Conservation (phyloP, 805 yeast genomes). For the Yarrowia deformans region DNA sequence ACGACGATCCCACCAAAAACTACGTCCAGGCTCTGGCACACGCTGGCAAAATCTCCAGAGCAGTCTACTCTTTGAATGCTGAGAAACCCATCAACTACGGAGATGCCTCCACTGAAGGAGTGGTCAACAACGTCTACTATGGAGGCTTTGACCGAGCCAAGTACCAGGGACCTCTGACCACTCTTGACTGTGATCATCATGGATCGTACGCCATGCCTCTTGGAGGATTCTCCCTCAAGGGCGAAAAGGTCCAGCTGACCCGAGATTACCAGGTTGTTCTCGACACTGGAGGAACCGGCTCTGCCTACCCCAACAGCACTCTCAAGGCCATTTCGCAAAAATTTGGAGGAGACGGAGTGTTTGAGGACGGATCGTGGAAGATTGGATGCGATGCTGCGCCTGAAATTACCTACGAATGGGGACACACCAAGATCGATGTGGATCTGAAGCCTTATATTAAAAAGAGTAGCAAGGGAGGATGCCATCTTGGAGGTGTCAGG, state of each 20-base stretch:
- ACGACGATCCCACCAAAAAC: not conserved
- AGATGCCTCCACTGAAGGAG: not conserved
- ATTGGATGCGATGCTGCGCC: not conserved
- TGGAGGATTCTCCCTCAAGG: not conserved
- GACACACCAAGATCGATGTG: not conserved
- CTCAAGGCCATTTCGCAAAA: not conserved
- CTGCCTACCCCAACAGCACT: not conserved
- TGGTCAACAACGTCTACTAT: not conserved
- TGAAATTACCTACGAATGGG: not conserved
- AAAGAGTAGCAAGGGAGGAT: not conserved
- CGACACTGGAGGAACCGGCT: not conserved
- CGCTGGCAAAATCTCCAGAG: not conserved
- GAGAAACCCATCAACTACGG: not conserved
- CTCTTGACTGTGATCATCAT: not conserved
- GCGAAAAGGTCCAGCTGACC: not conserved
- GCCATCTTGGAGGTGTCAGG: not conserved
- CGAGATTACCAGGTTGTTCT: not conserved
- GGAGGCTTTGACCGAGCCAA: not conserved
- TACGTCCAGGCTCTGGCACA: not conserved
- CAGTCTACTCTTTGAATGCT: not conserved
- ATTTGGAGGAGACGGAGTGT: not conserved
- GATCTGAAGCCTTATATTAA: not conserved
- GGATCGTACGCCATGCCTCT: conserved; percentile 1
- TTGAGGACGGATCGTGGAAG: not conserved
- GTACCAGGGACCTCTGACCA: conserved; percentile 5